These are phyloP conservation scores for Aureobasidium sp. DNA, from an alignment of 2,329 filamentous ascomycete genomes.

Conservation along the genomic window DNA sequence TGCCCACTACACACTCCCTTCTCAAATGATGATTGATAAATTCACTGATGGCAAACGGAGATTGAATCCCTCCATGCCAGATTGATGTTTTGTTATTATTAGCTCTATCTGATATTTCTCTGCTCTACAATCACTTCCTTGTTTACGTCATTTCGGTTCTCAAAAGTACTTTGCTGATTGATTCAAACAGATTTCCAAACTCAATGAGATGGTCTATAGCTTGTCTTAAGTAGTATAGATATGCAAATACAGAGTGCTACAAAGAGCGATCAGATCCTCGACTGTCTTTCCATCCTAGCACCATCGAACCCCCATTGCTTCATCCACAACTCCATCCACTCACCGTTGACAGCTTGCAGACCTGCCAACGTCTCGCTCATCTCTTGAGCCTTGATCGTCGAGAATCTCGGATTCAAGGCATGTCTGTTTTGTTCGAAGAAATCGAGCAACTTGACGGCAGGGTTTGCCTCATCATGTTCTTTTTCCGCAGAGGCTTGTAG, in stretches of 20 bases:
- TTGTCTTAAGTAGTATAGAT: too few species aligned
- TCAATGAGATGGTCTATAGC: too few species aligned
- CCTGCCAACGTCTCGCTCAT: not conserved
- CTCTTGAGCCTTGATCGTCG: not conserved
- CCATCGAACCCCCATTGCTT: not conserved
- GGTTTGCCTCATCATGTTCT: not conserved
- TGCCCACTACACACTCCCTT: not conserved
- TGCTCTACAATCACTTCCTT: not conserved
- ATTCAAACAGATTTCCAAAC: not conserved
- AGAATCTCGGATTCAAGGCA: not conserved
- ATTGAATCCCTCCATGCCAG: conserved; percentile 11
- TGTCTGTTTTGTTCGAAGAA: not conserved
- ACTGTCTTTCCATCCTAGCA: not conserved
- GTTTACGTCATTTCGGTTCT: not conserved
- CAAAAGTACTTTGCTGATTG: not conserved
- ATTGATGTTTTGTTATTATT: conserved; percentile 2
- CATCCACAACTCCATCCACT: not conserved
- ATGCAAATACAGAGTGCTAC: too few species aligned
- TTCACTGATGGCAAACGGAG: conserved; percentile 8
- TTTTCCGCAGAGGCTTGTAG: not conserved
- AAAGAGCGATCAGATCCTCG: too few species aligned
- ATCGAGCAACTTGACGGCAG: not conserved
- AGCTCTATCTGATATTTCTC: conserved; percentile 3
- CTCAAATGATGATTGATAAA: conserved; percentile 1
- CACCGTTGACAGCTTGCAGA: not conserved